A percentile compares a stretch with the other conserved stretches of the same genome.
These are phyloP conservation scores for Tetraselmis chui DNA, from an alignment of 139 green algal genomes.

Conservation along the genomic window DNA sequence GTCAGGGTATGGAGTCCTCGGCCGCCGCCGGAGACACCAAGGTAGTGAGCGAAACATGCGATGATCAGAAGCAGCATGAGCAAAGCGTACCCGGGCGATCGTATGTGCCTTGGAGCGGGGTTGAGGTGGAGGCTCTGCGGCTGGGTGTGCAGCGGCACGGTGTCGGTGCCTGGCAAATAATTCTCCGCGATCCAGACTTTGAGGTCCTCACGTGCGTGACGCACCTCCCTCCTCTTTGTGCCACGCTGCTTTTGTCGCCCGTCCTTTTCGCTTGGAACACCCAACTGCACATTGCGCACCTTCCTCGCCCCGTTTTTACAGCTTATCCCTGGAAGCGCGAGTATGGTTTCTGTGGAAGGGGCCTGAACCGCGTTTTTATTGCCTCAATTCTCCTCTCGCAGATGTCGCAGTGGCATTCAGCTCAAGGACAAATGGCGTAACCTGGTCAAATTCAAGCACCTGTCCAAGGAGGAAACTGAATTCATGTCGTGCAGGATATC, in stretches of 20 bases:
- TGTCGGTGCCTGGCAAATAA: constrained; percentile 20
- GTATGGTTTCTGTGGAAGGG: neutral
- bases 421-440: constrained; percentile 32
- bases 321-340: neutral
- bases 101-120: neutral
- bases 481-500: neutral
- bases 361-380: neutral
- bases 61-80: neutral
- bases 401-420: constrained; percentile 17
- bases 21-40: no score
- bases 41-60: neutral
- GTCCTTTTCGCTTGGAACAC: no score
- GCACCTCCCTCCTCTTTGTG: no score
- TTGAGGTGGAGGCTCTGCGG: constrained; percentile 9
- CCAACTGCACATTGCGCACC: neutral
- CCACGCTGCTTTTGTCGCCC: no score
- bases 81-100: no score
- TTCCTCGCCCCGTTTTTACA: neutral
- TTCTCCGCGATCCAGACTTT: constrained; percentile 17
- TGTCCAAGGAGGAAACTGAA: constrained; percentile 8
- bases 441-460: constrained; percentile 29
- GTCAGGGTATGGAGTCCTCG: no score
- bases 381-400: neutral
- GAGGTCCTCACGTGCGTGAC: constrained; percentile 14
- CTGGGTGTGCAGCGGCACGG: constrained; percentile 18